Percentiles rank a stretch among this genome's conserved stretches.
Evolutionary conservation across 768 basidiomycete genomes (phyloP).

Genomic region (Tulasnella sp.): DNA sequence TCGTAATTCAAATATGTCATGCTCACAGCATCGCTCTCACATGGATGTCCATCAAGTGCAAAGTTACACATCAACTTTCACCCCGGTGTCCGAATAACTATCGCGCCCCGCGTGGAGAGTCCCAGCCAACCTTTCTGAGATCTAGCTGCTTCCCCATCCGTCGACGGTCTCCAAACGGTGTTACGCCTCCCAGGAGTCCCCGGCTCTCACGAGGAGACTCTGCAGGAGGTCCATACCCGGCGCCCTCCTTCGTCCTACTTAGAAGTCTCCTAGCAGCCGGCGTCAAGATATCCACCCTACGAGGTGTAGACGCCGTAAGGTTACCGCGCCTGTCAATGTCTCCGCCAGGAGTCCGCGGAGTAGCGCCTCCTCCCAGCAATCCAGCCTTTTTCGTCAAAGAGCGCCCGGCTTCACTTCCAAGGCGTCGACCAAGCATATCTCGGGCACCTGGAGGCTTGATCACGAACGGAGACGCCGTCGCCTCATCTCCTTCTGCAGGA

Average conservation of each 20-base stretch:
- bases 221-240: background rate
- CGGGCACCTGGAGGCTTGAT: constrained; percentile 66
- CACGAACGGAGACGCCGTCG: constrained; percentile 54
- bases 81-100: background rate
- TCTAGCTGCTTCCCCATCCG: constrained; percentile 10
- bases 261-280: constrained; percentile 75
- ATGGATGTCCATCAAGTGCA: background rate
- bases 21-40: background rate
- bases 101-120: background rate
- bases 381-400: constrained; percentile 69
- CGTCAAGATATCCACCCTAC: constrained; percentile 64
- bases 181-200: background rate
- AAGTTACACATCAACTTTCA: background rate
- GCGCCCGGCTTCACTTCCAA: constrained; percentile 73
- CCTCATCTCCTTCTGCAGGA: constrained; percentile 26
- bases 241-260: constrained; percentile 36
- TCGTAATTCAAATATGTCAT: background rate
- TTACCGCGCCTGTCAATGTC: constrained; percentile 22
- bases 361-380: constrained; percentile 37
- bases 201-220: background rate
- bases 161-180: background rate
- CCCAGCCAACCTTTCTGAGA: constrained; percentile 16
- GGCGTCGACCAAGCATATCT: constrained; percentile 67
- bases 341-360: constrained; percentile 28
- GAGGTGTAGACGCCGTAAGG: constrained; percentile 45